Evolutionary conservation across 2,329 filamentous ascomycete species (phyloP).

Genomic region (Chaetothyriales sp.): DNA sequence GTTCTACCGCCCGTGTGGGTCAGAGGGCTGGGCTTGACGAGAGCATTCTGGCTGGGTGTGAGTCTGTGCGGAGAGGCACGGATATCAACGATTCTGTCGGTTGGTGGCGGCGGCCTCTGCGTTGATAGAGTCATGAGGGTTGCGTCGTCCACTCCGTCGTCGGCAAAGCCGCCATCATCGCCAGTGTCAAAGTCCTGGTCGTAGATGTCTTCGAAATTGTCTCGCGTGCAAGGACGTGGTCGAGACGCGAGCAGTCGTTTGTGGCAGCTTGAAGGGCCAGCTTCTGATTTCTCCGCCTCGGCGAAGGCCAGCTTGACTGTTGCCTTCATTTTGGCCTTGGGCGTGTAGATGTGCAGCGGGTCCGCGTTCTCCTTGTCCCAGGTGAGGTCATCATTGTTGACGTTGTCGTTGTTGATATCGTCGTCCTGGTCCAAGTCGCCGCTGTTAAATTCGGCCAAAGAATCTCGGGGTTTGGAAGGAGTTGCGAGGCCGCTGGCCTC

Average conservation of each 20-base stretch:
- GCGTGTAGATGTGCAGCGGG: neutral
- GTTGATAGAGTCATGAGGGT: neutral
- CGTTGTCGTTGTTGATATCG: neutral
- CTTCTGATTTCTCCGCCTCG: neutral
- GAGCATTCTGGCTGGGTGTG: neutral
- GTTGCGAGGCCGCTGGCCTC: neutral
- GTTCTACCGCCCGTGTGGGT: neutral
- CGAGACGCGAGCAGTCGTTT: neutral
- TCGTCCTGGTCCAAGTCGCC: neutral
- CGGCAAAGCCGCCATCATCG: neutral
- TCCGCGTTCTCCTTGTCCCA: neutral
- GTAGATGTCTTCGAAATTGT: neutral
- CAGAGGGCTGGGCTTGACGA: neutral
- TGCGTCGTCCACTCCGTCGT: neutral
- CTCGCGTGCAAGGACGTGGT: neutral
- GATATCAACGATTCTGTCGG: neutral
- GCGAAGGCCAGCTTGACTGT: neutral
- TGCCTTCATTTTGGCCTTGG: neutral
- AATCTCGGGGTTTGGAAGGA: neutral
- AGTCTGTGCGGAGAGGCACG: neutral
- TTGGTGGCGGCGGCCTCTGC: neutral
- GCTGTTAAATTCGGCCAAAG: neutral
- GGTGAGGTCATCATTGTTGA: conserved; percentile 7
- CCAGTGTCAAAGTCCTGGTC: neutral
- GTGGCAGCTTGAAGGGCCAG: neutral